A percentile compares a stretch with the other conserved stretches of the same genome.
These are phyloP conservation scores for Tetrapyrgos nigripes DNA, from an alignment of 1,284 basidiomycete genomes.

Conservation along the genomic window DNA sequence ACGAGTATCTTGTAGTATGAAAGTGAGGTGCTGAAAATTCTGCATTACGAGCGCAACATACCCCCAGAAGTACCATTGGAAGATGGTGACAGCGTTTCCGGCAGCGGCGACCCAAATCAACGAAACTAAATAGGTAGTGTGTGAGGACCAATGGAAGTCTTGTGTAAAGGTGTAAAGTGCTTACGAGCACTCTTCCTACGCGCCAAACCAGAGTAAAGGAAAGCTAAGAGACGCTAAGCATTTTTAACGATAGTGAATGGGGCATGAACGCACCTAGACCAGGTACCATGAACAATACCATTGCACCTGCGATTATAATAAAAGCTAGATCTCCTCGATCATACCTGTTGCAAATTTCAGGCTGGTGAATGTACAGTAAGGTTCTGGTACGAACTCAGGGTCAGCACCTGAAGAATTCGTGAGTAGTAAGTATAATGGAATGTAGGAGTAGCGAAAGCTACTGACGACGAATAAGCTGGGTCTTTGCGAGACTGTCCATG, in stretches of 20 bases:
- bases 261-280: constrained; percentile 59
- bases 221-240: constrained; percentile 48
- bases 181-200: constrained; percentile 52
- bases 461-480: neutral
- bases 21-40: no score
- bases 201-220: constrained; percentile 89
- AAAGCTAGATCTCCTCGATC: constrained; percentile 79
- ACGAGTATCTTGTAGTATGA: constrained; percentile 54
- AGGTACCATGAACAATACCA: constrained; percentile 85
- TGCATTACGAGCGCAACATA: neutral
- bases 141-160: neutral
- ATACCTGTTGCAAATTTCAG: constrained; percentile 42
- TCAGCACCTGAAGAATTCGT: neutral
- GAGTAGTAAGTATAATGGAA: neutral
- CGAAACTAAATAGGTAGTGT: constrained; percentile 47
- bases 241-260: neutral
- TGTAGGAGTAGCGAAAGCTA: neutral
- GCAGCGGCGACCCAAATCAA: constrained; percentile 75
- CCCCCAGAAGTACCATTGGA: constrained; percentile 92
- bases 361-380: neutral
- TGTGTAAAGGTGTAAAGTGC: neutral
- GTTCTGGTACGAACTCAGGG: neutral
- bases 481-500: neutral
- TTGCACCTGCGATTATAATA: constrained; percentile 79
- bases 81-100: constrained; percentile 80